Conservation (phyloP, 805 yeast genomes). For the Maudiozyma serrabonitensis region DNA sequence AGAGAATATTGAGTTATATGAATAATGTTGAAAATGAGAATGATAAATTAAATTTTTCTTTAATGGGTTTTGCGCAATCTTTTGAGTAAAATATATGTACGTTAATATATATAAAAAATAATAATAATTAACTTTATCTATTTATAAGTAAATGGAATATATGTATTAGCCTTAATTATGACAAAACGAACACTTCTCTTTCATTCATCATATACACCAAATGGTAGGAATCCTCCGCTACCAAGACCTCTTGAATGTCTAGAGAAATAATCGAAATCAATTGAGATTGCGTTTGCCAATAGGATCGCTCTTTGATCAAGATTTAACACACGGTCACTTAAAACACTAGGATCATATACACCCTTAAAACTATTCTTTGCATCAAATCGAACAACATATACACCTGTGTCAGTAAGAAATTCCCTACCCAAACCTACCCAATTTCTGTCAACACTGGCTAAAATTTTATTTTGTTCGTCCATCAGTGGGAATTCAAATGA, state of each 20-base stretch:
- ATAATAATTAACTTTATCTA: background rate
- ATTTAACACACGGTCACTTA: constrained; percentile 38
- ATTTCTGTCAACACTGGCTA: constrained; percentile 79
- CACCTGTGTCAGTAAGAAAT: constrained; percentile 89
- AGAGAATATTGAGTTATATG: constrained; percentile 60
- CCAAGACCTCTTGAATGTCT: constrained; percentile 65
- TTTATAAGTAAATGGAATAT: background rate
- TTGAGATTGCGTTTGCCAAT: constrained; percentile 79
- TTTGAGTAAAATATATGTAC: constrained; percentile 2
- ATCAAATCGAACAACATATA: constrained; percentile 78
- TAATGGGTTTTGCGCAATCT: constrained; percentile 58
- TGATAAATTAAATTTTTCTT: constrained; percentile 56
- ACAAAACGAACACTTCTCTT: background rate
- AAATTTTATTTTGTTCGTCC: constrained; percentile 46
- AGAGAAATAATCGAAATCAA: constrained; percentile 95
- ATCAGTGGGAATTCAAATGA: constrained; percentile 77
- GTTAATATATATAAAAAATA: background rate
- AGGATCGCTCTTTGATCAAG: constrained; percentile 79
- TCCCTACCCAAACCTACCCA: constrained; percentile 96
- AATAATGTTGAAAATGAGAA: constrained; percentile 44
- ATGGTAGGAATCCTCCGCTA: constrained; percentile 33
- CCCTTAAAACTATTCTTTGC: constrained; percentile 52
- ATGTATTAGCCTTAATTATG: background rate
- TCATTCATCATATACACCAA: constrained; percentile 19
- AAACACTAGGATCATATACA: constrained; percentile 35